Conservation (phyloP, 805 yeast genomes). For the Maudiozyma saulgeensis region DNA sequence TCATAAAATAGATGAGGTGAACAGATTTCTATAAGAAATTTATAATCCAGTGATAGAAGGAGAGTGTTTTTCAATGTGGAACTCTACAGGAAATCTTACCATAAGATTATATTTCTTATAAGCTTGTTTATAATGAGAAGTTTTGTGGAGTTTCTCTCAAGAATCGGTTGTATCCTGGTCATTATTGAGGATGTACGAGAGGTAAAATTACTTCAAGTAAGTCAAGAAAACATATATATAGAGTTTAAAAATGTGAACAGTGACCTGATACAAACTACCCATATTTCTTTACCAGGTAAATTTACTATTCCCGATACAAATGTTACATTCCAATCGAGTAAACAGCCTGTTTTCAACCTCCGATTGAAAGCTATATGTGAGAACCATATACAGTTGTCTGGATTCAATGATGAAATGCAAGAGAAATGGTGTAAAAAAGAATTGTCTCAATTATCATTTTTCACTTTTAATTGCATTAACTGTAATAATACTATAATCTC, state of each 20-base stretch:
- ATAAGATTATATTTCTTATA: no score
- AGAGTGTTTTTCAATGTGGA: no score
- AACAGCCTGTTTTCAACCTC: slow-evolving; percentile 1
- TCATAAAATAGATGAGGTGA: neutral
- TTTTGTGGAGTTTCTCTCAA: slow-evolving; percentile 9
- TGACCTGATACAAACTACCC: neutral
- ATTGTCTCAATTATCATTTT: slow-evolving; percentile 1
- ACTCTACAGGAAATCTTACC: no score
- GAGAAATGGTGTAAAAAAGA: slow-evolving; percentile 3
- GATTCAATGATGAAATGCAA: neutral
- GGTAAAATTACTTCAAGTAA: neutral
- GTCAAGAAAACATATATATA: neutral
- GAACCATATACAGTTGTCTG: neutral
- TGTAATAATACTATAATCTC: slow-evolving; percentile 10
- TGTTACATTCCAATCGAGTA: slow-evolving; percentile 1
- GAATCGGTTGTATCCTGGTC: slow-evolving; percentile 13
- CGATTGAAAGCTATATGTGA: slow-evolving; percentile 6
- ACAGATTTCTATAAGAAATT: no score
- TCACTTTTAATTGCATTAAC: slow-evolving; percentile 9
- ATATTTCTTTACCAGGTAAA: slow-evolving; percentile 4
- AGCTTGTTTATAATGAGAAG: slow-evolving; percentile 1
- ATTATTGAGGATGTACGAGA: slow-evolving; percentile 10
- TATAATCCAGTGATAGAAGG: no score
- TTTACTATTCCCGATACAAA: neutral
- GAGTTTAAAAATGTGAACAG: neutral